A percentile compares a stretch with the other conserved stretches of the same genome.
Conservation (phyloP, 2,329 filamentous ascomycete species). For the Sporothrix globosa region DNA sequence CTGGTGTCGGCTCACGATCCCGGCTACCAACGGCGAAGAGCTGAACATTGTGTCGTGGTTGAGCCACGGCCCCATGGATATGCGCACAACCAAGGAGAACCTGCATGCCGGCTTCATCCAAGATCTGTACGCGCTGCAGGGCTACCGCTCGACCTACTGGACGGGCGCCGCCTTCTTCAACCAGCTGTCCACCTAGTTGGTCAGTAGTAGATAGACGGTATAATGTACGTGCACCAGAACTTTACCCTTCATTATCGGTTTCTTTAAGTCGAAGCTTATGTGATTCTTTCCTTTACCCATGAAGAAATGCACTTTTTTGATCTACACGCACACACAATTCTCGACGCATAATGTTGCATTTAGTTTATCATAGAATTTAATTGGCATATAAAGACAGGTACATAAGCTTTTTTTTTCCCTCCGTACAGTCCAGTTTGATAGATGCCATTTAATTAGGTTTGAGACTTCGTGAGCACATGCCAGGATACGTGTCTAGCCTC, state of each 20-base stretch:
- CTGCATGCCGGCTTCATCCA: conserved; percentile 45
- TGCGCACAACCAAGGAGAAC: conserved; percentile 40
- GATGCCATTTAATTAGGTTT: background rate
- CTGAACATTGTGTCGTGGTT: conserved; percentile 40
- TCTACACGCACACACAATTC: background rate
- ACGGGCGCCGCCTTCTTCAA: conserved; percentile 44
- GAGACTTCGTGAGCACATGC: background rate
- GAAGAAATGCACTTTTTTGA: conserved; percentile 16
- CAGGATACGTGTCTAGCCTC: background rate
- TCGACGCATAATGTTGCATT: background rate
- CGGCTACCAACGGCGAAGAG: conserved; percentile 30
- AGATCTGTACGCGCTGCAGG: conserved; percentile 46
- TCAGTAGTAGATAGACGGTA: too few species aligned
- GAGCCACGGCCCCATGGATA: conserved; percentile 43
- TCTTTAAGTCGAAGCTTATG: too few species aligned
- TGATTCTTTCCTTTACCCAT: background rate
- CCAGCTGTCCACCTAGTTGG: conserved; percentile 42
- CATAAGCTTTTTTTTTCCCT: background rate
- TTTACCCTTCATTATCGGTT: conserved; percentile 4
- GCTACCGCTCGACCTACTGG: conserved; percentile 47
- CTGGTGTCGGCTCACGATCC: conserved; percentile 37
- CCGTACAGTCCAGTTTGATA: too few species aligned
- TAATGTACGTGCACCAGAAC: conserved; percentile 8
- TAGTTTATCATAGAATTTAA: background rate
- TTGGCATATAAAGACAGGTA: background rate